Evolutionary conservation across 2,329 filamentous ascomycete genomes (phyloP).

Genomic region (Colletotrichum paranaense): DNA sequence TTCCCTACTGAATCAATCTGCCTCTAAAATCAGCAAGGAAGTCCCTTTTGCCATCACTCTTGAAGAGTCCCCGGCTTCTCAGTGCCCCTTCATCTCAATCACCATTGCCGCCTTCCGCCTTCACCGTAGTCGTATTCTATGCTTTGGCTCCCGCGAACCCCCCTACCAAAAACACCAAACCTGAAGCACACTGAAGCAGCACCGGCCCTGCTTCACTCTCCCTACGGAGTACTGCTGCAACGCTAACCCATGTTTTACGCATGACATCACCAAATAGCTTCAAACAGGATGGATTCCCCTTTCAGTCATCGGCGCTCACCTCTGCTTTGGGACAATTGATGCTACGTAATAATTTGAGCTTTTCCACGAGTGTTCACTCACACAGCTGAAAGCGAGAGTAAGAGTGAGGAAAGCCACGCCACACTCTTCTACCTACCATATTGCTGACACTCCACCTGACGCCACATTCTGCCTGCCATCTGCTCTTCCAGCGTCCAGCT

Average conservation of each 20-base stretch:
- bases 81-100: not conserved
- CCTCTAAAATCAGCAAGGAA: not conserved
- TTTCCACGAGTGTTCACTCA: not conserved
- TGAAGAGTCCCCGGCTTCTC: not conserved
- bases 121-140: not conserved
- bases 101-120: not conserved
- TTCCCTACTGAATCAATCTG: not conserved
- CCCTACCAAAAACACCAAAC: conserved; percentile 21
- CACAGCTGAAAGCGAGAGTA: no score
- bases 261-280: conserved; percentile 17
- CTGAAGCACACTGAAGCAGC: conserved; percentile 22
- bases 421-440: not conserved
- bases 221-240: not conserved
- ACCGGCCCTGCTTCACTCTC: not conserved
- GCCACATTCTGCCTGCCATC: not conserved
- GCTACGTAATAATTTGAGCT: not conserved
- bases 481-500: not conserved
- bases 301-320: not conserved
- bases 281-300: not conserved
- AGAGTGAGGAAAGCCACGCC: not conserved
- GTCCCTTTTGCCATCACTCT: not conserved
- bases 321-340: not conserved
- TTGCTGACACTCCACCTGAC: not conserved
- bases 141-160: conserved; percentile 9
- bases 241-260: conserved; percentile 4